Conservation (phyloP, 257 asterid genomes). For the Gentiana dahurica region DNA sequence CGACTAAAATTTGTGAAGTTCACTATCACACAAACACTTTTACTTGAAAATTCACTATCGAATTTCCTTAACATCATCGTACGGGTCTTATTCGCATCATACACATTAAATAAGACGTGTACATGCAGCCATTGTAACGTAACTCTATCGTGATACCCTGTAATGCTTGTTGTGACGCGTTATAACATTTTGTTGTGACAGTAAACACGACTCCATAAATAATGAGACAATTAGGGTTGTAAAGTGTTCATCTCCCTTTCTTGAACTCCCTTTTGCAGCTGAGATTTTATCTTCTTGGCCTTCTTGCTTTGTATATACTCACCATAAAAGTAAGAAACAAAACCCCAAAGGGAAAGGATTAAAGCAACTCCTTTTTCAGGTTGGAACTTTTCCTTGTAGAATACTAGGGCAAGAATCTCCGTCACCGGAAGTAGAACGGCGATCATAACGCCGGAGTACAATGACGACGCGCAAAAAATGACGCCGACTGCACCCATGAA, state of each 20-base stretch:
- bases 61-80: too few relatives aligned
- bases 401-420: slow-evolving; percentile 12
- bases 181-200: too few relatives aligned
- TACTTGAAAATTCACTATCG: too few relatives aligned
- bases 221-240: too few relatives aligned
- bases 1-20: too few relatives aligned
- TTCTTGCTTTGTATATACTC: slow-evolving; percentile 7
- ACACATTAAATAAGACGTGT: too few relatives aligned
- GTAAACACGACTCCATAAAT: too few relatives aligned
- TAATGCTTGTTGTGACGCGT: too few relatives aligned
- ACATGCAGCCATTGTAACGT: too few relatives aligned
- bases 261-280: neutral
- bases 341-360: slow-evolving; percentile 23
- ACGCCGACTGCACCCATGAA: slow-evolving; percentile 19
- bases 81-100: too few relatives aligned
- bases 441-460: slow-evolving; percentile 16
- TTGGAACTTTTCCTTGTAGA: slow-evolving; percentile 16
- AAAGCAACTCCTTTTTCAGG: slow-evolving; percentile 18
- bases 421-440: slow-evolving; percentile 14
- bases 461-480: slow-evolving; percentile 15
- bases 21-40: too few relatives aligned
- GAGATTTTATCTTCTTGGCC: neutral
- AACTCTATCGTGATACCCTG: too few relatives aligned
- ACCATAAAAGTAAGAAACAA: slow-evolving; percentile 23
- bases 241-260: neutral